These are phyloP conservation scores for Cyberlindnera samutprakarnensis DNA, from an alignment of 805 yeast species.

Conservation along the genomic window DNA sequence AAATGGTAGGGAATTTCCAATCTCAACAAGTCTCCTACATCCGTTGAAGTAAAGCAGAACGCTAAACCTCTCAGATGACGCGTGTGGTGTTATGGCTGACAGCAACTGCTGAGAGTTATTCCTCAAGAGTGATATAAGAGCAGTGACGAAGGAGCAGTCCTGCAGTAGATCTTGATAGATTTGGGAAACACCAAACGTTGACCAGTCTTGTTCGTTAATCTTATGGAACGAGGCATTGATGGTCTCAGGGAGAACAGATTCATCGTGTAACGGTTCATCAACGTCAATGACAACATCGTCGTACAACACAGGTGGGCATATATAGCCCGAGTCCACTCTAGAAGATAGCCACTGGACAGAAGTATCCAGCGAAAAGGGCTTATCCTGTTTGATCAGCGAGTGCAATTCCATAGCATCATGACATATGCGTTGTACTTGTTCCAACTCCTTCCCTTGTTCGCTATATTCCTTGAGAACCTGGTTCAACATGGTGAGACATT, in stretches of 20 bases:
- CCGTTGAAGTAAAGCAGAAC: conserved; percentile 49
- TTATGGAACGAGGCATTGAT: conserved; percentile 6
- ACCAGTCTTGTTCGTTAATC: conserved; percentile 11
- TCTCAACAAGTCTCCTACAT: conserved; percentile 33
- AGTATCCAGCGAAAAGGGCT: conserved; percentile 4
- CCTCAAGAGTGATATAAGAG: conserved; percentile 45
- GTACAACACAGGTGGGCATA: not conserved
- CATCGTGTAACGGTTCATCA: not conserved
- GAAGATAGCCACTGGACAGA: conserved; percentile 14
- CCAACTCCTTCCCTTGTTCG: too few relatives aligned
- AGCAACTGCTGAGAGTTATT: conserved; percentile 9
- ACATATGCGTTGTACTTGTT: conserved; percentile 3
- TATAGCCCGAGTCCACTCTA: conserved; percentile 3
- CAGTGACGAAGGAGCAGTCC: conserved; percentile 73
- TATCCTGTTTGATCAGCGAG: conserved; percentile 3
- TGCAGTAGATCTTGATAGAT: conserved; percentile 44
- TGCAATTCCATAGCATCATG: conserved; percentile 4
- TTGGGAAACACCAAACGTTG: conserved; percentile 17
- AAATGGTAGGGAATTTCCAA: conserved; percentile 41
- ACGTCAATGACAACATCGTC: too few relatives aligned
- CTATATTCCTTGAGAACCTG: too few relatives aligned
- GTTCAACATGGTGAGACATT: not conserved
- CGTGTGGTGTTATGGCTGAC: conserved; percentile 10
- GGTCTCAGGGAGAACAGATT: conserved; percentile 7
- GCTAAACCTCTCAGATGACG: conserved; percentile 25